phyloP scores from a whole-genome alignment of 164 flowering plant species.

The Vitis amurensis region DNA sequence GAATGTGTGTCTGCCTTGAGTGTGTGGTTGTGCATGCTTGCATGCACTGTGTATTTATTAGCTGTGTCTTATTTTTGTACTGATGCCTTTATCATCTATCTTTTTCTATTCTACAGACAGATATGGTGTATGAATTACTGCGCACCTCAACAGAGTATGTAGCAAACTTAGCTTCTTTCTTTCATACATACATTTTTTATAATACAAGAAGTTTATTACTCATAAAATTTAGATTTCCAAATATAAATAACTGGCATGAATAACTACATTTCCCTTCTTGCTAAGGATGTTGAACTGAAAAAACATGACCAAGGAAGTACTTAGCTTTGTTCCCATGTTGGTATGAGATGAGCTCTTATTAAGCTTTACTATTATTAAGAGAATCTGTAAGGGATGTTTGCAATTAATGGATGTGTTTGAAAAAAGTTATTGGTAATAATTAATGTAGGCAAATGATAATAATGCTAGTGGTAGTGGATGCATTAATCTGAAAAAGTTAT shows the following conservation, averaged over 20 bases:
- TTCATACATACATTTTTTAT: neutral
- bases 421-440: too few relatives aligned
- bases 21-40: too few relatives aligned
- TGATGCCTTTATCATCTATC: conserved; percentile 9
- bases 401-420: too few relatives aligned
- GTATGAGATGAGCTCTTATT: too few relatives aligned
- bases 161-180: conserved; percentile 1
- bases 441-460: neutral
- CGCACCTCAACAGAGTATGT: conserved; percentile 98
- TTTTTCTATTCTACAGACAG: conserved; percentile 58
- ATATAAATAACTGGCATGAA: neutral
- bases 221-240: neutral
- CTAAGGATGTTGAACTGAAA: conserved; percentile 1
- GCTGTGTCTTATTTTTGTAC: neutral
- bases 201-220: conserved; percentile 1
- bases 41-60: too few relatives aligned
- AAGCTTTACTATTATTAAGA: too few relatives aligned
- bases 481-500: neutral
- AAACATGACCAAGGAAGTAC: neutral
- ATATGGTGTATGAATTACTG: conserved; percentile 95
- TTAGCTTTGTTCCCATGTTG: too few relatives aligned
- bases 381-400: too few relatives aligned
- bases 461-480: neutral
- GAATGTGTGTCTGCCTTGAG: too few relatives aligned
- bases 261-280: neutral